Evolutionary conservation across 208 protist genomes (phyloP).

Genomic region (Trypanosoma cruzi): DNA sequence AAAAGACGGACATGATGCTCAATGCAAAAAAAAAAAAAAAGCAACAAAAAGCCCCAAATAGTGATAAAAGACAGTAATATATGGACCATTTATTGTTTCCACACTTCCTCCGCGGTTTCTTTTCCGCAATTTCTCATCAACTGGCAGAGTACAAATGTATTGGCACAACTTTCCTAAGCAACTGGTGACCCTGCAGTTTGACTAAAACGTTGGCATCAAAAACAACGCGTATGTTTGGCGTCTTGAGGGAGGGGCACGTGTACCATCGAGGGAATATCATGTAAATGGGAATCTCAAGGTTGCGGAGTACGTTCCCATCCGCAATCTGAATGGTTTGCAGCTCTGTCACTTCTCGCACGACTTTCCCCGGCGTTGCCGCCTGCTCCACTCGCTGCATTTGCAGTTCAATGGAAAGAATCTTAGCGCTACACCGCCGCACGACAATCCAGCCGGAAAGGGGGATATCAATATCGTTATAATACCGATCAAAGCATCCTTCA

Average conservation of each 20-base stretch:
- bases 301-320: slow-evolving; percentile 76
- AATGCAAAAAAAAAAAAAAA: too few species aligned
- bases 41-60: slow-evolving; percentile 4
- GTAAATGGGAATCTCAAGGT: slow-evolving; percentile 70
- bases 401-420: slow-evolving; percentile 85
- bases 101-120: not conserved
- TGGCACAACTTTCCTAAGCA: slow-evolving; percentile 91
- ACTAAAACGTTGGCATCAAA: slow-evolving; percentile 90
- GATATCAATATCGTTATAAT: slow-evolving; percentile 56
- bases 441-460: slow-evolving; percentile 58
- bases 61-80: not conserved
- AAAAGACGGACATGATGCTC: slow-evolving; percentile 2
- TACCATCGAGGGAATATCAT: slow-evolving; percentile 91
- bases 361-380: slow-evolving; percentile 29
- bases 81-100: not conserved
- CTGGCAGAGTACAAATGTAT: too few species aligned
- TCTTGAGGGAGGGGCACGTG: slow-evolving; percentile 68
- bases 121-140: not conserved
- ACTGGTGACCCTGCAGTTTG: slow-evolving; percentile 56
- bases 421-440: slow-evolving; percentile 25
- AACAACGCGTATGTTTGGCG: slow-evolving; percentile 79
- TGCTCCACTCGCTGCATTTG: slow-evolving; percentile 88
- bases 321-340: slow-evolving; percentile 89
- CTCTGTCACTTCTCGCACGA: slow-evolving; percentile 50
- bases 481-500: slow-evolving; percentile 44